These are phyloP conservation scores for Rhizopogon roseolus DNA, from an alignment of 768 basidiomycete genomes.

Conservation along the genomic window DNA sequence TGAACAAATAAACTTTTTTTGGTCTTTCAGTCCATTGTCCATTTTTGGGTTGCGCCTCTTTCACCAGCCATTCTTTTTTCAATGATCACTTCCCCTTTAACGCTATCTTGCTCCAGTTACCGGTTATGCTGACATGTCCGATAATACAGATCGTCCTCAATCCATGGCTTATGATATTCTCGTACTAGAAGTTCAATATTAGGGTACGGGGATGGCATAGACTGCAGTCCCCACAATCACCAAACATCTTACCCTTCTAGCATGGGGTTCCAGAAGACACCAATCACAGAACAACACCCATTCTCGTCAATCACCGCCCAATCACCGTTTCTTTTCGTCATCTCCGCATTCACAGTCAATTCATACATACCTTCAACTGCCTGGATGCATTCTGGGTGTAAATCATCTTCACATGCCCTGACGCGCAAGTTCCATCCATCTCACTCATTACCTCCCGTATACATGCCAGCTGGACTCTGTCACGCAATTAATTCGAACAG, in stretches of 20 bases:
- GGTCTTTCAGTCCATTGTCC: background rate
- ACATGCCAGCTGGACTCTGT: too few species aligned
- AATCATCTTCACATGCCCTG: too few species aligned
- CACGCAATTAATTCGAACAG: too few species aligned
- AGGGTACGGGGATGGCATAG: too few species aligned
- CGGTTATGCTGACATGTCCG: conserved; percentile 11
- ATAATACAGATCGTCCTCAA: conserved; percentile 68
- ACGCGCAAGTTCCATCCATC: too few species aligned
- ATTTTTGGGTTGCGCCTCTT: background rate
- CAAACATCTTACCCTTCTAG: too few species aligned
- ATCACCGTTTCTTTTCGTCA: background rate
- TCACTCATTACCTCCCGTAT: too few species aligned
- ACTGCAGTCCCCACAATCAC: too few species aligned
- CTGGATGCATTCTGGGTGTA: too few species aligned
- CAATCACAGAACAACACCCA: background rate
- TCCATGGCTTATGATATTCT: conserved; percentile 87
- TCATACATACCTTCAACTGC: too few species aligned
- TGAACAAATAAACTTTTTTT: background rate
- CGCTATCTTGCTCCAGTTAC: background rate
- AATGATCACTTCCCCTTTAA: conserved; percentile 13
- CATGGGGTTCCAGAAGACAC: too few species aligned
- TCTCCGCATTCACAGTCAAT: background rate
- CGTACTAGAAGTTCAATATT: conserved; percentile 27
- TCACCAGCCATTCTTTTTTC: too few species aligned
- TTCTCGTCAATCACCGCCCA: background rate